Conservation (phyloP, 352 stramenopile species). For the Globisporangium ultimum region DNA sequence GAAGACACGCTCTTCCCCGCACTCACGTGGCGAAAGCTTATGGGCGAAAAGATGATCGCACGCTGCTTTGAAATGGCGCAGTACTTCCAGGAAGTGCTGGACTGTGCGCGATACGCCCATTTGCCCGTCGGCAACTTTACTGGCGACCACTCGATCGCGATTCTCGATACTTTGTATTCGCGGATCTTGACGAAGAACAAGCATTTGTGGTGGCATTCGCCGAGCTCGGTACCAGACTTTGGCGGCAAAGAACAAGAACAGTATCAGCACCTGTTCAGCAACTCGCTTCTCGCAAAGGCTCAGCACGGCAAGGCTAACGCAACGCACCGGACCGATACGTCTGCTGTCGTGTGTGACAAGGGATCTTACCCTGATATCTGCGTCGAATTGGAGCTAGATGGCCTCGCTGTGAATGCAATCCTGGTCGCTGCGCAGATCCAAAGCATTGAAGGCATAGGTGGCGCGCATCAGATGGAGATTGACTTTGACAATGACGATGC, state of each 20-base stretch:
- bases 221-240: constrained; percentile 86
- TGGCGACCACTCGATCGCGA: constrained; percentile 86
- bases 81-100: constrained; percentile 89
- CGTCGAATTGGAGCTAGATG: constrained; percentile 72
- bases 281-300: constrained; percentile 30
- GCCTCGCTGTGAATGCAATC: constrained; percentile 73
- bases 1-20: constrained; percentile 83
- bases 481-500: constrained; percentile 49
- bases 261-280: constrained; percentile 62
- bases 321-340: constrained; percentile 37
- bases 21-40: constrained; percentile 93
- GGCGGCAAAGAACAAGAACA: constrained; percentile 86
- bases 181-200: constrained; percentile 91
- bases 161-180: constrained; percentile 94
- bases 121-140: constrained; percentile 95
- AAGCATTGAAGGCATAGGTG: constrained; percentile 64
- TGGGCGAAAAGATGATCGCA: constrained; percentile 71
- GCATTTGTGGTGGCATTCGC: constrained; percentile 95
- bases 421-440: constrained; percentile 70
- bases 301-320: constrained; percentile 11
- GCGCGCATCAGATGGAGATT: constrained; percentile 55
- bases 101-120: constrained; percentile 86
- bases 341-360: constrained; percentile 84
- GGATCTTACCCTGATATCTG: constrained; percentile 89
- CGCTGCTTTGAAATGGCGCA: constrained; percentile 79